phyloP scores from a whole-genome alignment of 768 basidiomycete genomes.

The Suillus sp. region DNA sequence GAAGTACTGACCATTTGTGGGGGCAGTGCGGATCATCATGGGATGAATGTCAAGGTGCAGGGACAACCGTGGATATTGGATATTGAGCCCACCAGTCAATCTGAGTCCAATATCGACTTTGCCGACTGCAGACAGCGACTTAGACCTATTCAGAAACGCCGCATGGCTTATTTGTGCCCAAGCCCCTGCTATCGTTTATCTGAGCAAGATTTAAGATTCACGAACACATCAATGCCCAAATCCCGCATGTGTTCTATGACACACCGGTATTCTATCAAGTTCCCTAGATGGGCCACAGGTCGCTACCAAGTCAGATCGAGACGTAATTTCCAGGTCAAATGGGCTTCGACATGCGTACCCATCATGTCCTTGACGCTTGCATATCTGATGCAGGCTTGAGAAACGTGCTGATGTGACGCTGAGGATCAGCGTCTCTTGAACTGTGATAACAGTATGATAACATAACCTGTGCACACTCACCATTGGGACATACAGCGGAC shows the following conservation, averaged over 20 bases:
- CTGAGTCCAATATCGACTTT: background rate
- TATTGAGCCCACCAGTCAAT: background rate
- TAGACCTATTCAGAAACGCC: background rate
- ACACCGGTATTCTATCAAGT: background rate
- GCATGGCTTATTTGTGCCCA: background rate
- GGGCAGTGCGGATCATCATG: background rate
- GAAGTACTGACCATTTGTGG: background rate
- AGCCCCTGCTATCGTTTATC: background rate
- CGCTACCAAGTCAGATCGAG: background rate
- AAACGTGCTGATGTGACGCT: background rate
- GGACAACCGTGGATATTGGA: background rate
- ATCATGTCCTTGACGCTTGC: background rate
- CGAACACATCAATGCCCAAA: background rate
- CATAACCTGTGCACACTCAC: background rate
- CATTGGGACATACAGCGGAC: background rate
- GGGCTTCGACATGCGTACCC: background rate
- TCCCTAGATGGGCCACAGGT: background rate
- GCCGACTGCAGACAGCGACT: background rate
- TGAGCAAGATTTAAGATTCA: background rate
- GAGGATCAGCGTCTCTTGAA: background rate
- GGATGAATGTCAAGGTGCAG: background rate
- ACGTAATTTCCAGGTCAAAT: background rate
- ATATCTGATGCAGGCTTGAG: background rate
- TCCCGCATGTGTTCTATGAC: background rate
- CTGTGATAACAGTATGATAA: background rate